Evolutionary conservation across 2,329 filamentous ascomycete genomes (phyloP), one percentile per base, ranked within the genome.

Genomic region (Botrytis byssoidea): DNA sequence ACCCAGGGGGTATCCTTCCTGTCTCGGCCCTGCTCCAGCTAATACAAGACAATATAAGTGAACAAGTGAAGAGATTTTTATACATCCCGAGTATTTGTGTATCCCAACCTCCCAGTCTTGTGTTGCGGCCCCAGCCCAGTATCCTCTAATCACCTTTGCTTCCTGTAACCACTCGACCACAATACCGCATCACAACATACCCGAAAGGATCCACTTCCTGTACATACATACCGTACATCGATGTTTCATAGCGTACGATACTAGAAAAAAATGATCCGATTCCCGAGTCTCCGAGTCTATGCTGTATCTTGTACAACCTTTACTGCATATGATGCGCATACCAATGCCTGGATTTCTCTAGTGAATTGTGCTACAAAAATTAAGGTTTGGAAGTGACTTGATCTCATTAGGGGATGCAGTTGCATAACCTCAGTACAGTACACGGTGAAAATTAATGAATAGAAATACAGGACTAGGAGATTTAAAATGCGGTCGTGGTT

Each of bases 61-160:
- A 65, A 65, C 40, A 32, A 32, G 16, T 22, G 40, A 65, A 65
- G 40, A 57, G 20, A 42, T 57, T 42, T 42, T 42, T 14, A 57
- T 68, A 32, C 40, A 42, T 68, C 66, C 66, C 66, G 66, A 57
- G n/a, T 57, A 32, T 68, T 68, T 32, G 66, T 68, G 40, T 37
- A 9, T n/a, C 48, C 48, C 18, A 42, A 14, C 22, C 25, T 37
- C 66, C 46, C 66, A 29, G 46, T 55, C 48, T 51, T 37, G 48
- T 57, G 40, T 10, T 20, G 35, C 35, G n/a, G 0, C 8, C 25
- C 35, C 46, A 68, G 65, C 46, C 44, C 46, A 67, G 64, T 32
- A 68, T 42, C 4, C 66, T 32, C 22, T 42, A 57, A n/a, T n/a
- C 35, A 55, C 22, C 35, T 20, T 14, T n/a, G 37, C 48, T 67